Conservation (phyloP, 2,329 filamentous ascomycete species). For the Stemphylium lycopersici region DNA sequence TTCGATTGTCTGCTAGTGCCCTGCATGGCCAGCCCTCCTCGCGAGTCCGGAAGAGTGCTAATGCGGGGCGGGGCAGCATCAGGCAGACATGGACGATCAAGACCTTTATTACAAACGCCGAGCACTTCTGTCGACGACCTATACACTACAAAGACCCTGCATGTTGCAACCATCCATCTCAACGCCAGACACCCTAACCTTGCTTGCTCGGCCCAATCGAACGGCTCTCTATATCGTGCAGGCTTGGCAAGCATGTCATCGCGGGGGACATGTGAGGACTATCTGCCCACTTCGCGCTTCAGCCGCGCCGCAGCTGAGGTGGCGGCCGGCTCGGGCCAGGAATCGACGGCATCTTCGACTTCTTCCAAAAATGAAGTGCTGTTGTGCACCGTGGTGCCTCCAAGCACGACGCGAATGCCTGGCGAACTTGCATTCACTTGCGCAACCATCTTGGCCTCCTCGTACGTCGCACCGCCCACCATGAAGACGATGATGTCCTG, state of each 20-base stretch:
- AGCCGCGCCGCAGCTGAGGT: slow-evolving; percentile 65
- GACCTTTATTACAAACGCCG: neutral
- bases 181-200: slow-evolving; percentile 6
- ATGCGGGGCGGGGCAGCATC: neutral
- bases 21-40: too few species aligned
- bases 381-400: slow-evolving; percentile 88
- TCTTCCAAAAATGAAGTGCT: slow-evolving; percentile 87
- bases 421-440: slow-evolving; percentile 90
- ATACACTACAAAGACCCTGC: neutral
- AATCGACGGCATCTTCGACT: slow-evolving; percentile 83
- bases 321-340: slow-evolving; percentile 73
- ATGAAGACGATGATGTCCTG: slow-evolving; percentile 97
- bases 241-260: neutral
- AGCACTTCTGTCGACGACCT: slow-evolving; percentile 2
- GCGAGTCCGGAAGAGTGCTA: too few species aligned
- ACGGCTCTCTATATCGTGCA: neutral
- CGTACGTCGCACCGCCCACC: slow-evolving; percentile 90
- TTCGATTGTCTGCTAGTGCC: neutral
- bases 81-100: neutral
- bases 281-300: slow-evolving; percentile 65
- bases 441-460: slow-evolving; percentile 96
- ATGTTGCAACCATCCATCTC: neutral
- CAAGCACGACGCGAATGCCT: slow-evolving; percentile 85
- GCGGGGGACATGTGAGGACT: neutral
- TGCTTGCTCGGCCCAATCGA: neutral